Percentiles rank a stretch among this genome's conserved stretches.
Evolutionary conservation across 441 rosid species (phyloP).

Genomic region (Gossypium schwendimanii): DNA sequence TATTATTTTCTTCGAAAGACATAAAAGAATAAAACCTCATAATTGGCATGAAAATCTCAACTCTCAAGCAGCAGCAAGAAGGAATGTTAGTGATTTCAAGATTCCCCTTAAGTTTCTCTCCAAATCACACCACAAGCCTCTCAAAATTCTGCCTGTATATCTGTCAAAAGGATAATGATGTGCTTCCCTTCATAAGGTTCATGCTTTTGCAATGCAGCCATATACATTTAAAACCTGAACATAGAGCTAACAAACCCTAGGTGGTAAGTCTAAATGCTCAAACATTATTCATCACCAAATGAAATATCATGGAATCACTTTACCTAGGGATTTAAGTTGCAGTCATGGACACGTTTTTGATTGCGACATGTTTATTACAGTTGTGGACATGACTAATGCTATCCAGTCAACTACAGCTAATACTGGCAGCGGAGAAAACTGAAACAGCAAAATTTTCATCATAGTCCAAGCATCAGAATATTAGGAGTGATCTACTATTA

Average conservation of each 20-base stretch:
- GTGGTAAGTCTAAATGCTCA: not conserved
- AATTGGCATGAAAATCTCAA: not conserved
- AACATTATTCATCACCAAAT: not conserved
- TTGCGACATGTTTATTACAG: not conserved
- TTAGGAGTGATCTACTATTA: not conserved
- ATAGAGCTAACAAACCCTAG: not conserved
- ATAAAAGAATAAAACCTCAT: not conserved
- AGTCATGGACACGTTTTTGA: not conserved
- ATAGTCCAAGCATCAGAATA: not conserved
- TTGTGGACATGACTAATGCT: not conserved
- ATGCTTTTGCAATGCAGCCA: not conserved
- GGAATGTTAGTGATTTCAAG: not conserved
- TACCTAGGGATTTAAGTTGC: not conserved
- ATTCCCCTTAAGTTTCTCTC: not conserved
- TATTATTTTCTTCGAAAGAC: not conserved
- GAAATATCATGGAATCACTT: not conserved
- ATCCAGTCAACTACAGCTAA: not conserved
- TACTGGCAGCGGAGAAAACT: not conserved
- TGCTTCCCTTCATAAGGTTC: not conserved
- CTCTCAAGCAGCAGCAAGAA: constrained; percentile 1
- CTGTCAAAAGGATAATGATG: not conserved
- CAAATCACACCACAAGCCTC: not conserved
- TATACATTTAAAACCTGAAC: not conserved
- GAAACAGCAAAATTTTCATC: not conserved
- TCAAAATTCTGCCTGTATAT: not conserved